A percentile compares a stretch with the other conserved stretches of the same genome.
Conservation (phyloP, 306 rosid species). For the Cajanus cajan region DNA sequence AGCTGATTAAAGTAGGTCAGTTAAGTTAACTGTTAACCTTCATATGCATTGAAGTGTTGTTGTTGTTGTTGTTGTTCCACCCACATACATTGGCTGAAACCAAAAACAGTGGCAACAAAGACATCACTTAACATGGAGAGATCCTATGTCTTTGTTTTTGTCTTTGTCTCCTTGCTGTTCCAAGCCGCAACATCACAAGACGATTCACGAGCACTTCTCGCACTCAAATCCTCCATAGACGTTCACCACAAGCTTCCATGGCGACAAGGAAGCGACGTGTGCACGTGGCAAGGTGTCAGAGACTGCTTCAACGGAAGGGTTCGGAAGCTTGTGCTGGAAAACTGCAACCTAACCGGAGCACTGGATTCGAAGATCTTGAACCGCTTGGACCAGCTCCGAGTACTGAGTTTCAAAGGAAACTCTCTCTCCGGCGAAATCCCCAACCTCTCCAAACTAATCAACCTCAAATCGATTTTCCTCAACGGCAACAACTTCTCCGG, state of each 20-base stretch:
- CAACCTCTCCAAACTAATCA: constrained; percentile 57
- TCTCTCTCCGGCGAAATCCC: constrained; percentile 77
- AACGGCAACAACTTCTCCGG: constrained; percentile 78
- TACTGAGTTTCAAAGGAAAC: constrained; percentile 84
- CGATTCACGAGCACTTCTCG: constrained; percentile 58
- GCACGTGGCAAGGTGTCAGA: constrained; percentile 76
- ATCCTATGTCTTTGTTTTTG: constrained; percentile 14
- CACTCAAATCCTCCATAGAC: constrained; percentile 67
- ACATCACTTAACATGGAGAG: constrained; percentile 21
- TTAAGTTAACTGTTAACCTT: background rate
- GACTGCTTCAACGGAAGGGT: constrained; percentile 78
- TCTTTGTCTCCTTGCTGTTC: background rate
- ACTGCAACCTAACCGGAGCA: constrained; percentile 59
- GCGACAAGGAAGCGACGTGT: constrained; percentile 50
- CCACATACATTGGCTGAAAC: no score
- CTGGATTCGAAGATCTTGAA: constrained; percentile 56
- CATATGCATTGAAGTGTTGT: constrained; percentile 22
- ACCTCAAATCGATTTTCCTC: constrained; percentile 77
- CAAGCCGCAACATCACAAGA: constrained; percentile 32
- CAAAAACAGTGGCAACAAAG: background rate
- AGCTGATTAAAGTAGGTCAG: constrained; percentile 16
- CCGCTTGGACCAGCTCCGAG: constrained; percentile 85
- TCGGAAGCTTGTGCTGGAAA: constrained; percentile 74
- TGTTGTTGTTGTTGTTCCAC: no score
- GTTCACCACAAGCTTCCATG: constrained; percentile 57